Evolutionary conservation across 176 grass and related monocot genomes (phyloP).

Genomic region (Puccinellia tenuiflora): DNA sequence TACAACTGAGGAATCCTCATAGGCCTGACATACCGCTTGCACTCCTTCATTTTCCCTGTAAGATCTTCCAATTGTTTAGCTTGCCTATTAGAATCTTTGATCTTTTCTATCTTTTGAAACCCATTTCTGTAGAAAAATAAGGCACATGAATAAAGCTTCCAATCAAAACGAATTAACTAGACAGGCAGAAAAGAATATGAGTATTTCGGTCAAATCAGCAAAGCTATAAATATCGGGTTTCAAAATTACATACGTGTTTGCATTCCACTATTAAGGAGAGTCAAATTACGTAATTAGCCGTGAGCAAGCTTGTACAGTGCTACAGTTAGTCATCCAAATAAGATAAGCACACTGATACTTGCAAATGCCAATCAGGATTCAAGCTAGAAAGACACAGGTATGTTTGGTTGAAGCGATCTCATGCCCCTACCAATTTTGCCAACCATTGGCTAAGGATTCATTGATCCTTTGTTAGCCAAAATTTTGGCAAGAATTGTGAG

Average conservation of each 20-base stretch:
- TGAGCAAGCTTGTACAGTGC: background rate
- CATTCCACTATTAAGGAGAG: background rate
- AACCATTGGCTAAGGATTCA: too few species aligned
- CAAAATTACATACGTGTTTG: background rate
- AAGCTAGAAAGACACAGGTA: background rate
- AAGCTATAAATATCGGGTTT: background rate
- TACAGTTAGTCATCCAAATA: background rate
- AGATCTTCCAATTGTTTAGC: conserved; percentile 91
- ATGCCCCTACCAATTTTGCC: too few species aligned
- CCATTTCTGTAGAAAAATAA: conserved; percentile 70
- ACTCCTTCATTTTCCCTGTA: conserved; percentile 95
- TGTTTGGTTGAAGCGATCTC: too few species aligned
- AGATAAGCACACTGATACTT: background rate
- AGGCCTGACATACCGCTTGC: conserved; percentile 59
- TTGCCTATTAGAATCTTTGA: conserved; percentile 92
- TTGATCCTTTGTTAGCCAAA: too few species aligned
- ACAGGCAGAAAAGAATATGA: background rate
- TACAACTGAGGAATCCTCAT: conserved; percentile 12
- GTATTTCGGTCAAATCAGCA: background rate
- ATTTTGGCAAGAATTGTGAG: too few species aligned
- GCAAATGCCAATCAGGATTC: background rate
- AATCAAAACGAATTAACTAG: background rate
- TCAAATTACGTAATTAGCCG: background rate
- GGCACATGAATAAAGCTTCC: background rate
- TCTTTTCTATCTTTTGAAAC: conserved; percentile 98